phyloP scores from a whole-genome alignment of 2,329 filamentous ascomycete species.

The Aspergillus viridinutans region DNA sequence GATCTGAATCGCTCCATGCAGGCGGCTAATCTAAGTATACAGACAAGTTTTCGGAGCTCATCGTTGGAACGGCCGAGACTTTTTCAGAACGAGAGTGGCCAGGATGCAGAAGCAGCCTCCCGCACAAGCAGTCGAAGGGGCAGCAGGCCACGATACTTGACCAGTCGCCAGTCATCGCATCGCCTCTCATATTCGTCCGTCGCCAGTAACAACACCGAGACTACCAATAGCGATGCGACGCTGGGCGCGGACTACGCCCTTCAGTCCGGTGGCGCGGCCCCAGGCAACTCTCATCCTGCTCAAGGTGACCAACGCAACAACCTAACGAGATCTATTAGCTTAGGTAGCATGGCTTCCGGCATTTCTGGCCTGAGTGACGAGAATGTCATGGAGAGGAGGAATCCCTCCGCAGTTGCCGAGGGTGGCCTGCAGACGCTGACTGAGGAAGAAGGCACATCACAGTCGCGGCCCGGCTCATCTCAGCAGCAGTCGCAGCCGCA shows the following conservation, averaged over 20 bases:
- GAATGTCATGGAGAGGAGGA: constrained; percentile 42
- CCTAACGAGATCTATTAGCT: constrained; percentile 72
- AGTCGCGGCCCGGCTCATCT: constrained; percentile 36
- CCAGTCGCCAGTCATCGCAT: constrained; percentile 53
- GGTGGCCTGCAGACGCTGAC: constrained; percentile 54
- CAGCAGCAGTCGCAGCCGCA: constrained; percentile 27
- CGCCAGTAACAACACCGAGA: constrained; percentile 54
- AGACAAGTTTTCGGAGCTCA: constrained; percentile 23
- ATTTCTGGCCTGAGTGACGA: constrained; percentile 53
- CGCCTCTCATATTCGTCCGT: constrained; percentile 57
- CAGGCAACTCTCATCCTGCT: constrained; percentile 35
- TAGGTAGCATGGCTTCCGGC: constrained; percentile 84
- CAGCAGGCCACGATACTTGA: constrained; percentile 53
- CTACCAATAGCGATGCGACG: constrained; percentile 66
- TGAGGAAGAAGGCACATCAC: constrained; percentile 50
- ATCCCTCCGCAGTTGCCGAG: constrained; percentile 39
- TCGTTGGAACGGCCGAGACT: constrained; percentile 23
- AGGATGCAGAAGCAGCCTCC: constrained; percentile 18
- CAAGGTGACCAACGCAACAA: constrained; percentile 33
- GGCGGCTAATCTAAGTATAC: constrained; percentile 23
- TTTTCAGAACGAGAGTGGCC: constrained; percentile 25
- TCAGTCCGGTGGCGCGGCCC: constrained; percentile 72
- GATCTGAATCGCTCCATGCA: constrained; percentile 23
- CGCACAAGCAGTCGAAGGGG: constrained; percentile 26
- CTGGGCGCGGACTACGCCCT: constrained; percentile 75